Evolutionary conservation across 768 basidiomycete species (phyloP), one percentile per base, ranked within the genome.

Genomic region (Tylopilus plumbeoviolaceoides): DNA sequence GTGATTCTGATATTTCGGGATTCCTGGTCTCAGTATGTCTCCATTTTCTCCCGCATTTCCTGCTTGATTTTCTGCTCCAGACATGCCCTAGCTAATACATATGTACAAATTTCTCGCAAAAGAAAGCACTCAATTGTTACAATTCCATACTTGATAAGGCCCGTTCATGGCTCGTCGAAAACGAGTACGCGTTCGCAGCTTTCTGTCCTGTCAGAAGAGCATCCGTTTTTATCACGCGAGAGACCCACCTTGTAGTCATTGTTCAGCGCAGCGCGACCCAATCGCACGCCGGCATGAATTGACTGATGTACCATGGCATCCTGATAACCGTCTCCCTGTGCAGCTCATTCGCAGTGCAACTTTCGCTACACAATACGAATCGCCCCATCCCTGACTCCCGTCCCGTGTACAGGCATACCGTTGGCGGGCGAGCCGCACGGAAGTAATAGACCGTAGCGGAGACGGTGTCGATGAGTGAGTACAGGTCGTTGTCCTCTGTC

Each of bases 401-500:
- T n/a, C n/a, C n/a, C n/a, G n/a, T n/a, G n/a, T n/a, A n/a, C n/a
- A n/a, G n/a, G n/a, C n/a, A n/a, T n/a, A n/a, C n/a, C n/a, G n/a
- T n/a, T n/a, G n/a, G n/a, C n/a, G n/a, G n/a, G n/a, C n/a, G n/a
- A 66, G 0, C 60, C 57, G 23, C 36, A 50, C 51, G 53, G 58
- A 68, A 66, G 44, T 60, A 65, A 33, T 64, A 68, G 10, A 64
- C 15, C 3, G 54, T 63, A 5, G 57, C 47, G 1, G 63, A 68
- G 1, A 50, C 0, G 0, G 63, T 68, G 44, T 65, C 64, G 7
- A 63, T 4, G 43, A 68, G 61, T 0, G 66, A 55, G 23, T 65
- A 65, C 28, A 65, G 21, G 20, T 60, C 8, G 21, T 47, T 43
- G n/a, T 48, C 50, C n/a, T 44, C 50, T 3, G 8, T 11, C 8